A percentile compares a stretch with the other conserved stretches of the same genome.
Conservation (phyloP, 83 land plant species). For the Picea engelmannii region DNA sequence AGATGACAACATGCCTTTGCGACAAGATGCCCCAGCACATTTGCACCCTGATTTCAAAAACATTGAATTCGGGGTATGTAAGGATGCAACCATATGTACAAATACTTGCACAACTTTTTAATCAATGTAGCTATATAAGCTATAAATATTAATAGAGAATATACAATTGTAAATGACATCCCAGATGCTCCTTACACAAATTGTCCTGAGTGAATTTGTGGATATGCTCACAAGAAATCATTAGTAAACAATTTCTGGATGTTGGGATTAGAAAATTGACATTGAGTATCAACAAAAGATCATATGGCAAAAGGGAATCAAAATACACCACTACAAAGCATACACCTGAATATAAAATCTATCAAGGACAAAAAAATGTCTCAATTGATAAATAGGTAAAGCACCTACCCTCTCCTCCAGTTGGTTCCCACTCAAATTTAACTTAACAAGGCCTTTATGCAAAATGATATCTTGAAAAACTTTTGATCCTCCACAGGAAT, state of each 20-base stretch:
- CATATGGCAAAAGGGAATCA: too few relatives aligned
- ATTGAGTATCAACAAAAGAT: too few relatives aligned
- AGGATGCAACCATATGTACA: neutral
- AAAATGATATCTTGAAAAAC: slow-evolving; percentile 16
- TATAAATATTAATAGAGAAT: neutral
- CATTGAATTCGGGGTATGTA: too few relatives aligned
- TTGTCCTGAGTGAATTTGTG: too few relatives aligned
- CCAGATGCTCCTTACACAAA: too few relatives aligned
- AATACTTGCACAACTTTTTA: neutral
- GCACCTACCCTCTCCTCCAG: slow-evolving; percentile 45
- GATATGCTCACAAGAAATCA: too few relatives aligned
- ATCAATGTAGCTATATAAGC: neutral
- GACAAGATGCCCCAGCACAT: slow-evolving; percentile 40
- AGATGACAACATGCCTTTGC: slow-evolving; percentile 36
- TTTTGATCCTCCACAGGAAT: slow-evolving; percentile 16
- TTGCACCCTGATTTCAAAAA: slow-evolving; percentile 35
- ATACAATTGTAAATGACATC: neutral
- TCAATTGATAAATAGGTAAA: neutral
- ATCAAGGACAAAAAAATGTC: neutral
- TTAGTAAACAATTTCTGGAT: too few relatives aligned
- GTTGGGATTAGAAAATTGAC: too few relatives aligned
- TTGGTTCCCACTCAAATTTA: slow-evolving; percentile 60
- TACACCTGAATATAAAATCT: neutral
- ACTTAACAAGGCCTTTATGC: slow-evolving; percentile 40
- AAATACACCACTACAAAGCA: too few relatives aligned